Evolutionary conservation across 331 rosid genomes (phyloP).

Genomic region (Telfairia occidentalis): DNA sequence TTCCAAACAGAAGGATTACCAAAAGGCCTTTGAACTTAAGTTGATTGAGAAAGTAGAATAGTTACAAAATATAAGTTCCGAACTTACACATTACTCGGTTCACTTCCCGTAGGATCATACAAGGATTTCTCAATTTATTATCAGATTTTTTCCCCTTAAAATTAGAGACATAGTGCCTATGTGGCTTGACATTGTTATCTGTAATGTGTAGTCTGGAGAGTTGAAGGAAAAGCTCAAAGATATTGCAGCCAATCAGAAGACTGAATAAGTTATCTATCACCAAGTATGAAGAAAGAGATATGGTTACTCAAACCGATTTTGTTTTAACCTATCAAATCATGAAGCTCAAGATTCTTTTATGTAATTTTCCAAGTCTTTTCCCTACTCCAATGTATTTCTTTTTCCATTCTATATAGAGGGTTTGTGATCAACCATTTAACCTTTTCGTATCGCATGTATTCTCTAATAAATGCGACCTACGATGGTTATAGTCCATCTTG

Average conservation of each 20-base stretch:
- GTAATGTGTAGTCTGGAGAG: conserved; percentile 53
- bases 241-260: conserved; percentile 28
- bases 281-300: background rate
- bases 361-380: background rate
- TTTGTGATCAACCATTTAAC: background rate
- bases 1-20: too few relatives aligned
- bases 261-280: background rate
- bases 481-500: background rate
- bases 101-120: background rate
- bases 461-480: conserved; percentile 1
- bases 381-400: background rate
- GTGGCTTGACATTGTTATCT: conserved; percentile 9
- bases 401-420: background rate
- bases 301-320: background rate
- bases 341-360: background rate
- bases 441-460: background rate
- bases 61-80: background rate
- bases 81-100: background rate
- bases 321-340: background rate
- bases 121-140: too few relatives aligned
- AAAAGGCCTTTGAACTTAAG: too few relatives aligned
- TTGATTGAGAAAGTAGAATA: too few relatives aligned
- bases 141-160: background rate
- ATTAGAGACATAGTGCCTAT: too few relatives aligned
- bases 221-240: conserved; percentile 72